Conservation (phyloP, 257 asterid species). For the Anisodus tanguticus region DNA sequence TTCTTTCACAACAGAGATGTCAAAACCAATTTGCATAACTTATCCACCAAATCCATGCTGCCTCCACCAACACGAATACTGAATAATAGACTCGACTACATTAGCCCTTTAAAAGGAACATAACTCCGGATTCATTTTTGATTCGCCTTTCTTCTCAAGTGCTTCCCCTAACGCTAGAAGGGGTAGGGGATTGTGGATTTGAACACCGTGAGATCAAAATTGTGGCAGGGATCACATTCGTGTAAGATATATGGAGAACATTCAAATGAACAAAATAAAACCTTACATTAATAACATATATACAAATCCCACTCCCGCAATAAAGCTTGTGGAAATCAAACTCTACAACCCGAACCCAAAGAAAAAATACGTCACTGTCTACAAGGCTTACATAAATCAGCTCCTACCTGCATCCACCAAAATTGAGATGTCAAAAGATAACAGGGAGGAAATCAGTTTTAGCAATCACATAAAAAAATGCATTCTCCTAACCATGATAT, state of each 20-base stretch:
- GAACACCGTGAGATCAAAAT: conserved; percentile 7
- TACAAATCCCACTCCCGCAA: conserved; percentile 32
- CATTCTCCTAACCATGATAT: conserved; percentile 2
- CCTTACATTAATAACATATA: conserved; percentile 31
- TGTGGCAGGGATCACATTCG: conserved; percentile 19
- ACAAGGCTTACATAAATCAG: conserved; percentile 41
- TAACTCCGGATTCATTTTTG: background rate
- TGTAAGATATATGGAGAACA: conserved; percentile 20
- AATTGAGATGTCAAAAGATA: conserved; percentile 36
- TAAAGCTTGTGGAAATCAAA: conserved; percentile 24
- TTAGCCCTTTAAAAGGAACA: background rate
- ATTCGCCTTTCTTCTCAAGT: conserved; percentile 13
- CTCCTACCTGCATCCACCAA: conserved; percentile 78
- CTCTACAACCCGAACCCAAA: conserved; percentile 34
- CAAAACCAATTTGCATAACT: background rate
- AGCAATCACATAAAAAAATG: background rate
- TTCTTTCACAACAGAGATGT: background rate
- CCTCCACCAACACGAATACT: background rate
- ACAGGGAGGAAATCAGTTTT: background rate
- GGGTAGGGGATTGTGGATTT: background rate
- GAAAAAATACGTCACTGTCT: conserved; percentile 22
- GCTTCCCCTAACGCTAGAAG: background rate
- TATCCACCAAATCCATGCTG: background rate
- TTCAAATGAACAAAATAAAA: conserved; percentile 26
- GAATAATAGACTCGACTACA: background rate